Evolutionary conservation across 2,329 filamentous ascomycete genomes (phyloP).

Genomic region (Penicillium expansum): DNA sequence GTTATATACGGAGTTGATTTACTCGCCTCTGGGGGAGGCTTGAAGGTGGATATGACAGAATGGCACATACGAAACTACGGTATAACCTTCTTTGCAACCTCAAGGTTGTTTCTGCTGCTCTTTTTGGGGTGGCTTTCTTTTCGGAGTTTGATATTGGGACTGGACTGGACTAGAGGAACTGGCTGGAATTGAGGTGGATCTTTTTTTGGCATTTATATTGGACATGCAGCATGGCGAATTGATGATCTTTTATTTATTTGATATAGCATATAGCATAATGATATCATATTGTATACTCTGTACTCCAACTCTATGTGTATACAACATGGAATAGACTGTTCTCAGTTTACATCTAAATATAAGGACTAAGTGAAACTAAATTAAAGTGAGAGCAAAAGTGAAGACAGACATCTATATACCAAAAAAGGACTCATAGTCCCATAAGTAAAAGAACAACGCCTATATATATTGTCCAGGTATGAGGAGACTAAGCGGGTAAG

Average conservation of each 20-base stretch:
- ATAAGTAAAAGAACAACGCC: background rate
- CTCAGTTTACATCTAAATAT: background rate
- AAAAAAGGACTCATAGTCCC: background rate
- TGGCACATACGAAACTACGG: background rate
- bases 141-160: slow-evolving; percentile 5
- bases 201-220: background rate
- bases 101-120: background rate
- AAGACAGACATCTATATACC: background rate
- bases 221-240: background rate
- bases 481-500: background rate
- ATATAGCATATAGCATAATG: slow-evolving; percentile 6
- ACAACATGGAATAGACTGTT: background rate
- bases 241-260: background rate
- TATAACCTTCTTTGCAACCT: background rate
- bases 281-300: background rate
- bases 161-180: background rate
- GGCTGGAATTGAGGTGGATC: background rate
- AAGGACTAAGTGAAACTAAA: background rate
- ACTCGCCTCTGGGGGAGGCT: background rate
- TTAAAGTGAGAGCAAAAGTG: background rate
- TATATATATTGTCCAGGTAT: background rate
- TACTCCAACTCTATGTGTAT: background rate
- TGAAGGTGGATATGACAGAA: background rate
- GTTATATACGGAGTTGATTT: background rate
- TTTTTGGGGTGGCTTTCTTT: background rate